Evolutionary conservation across 2,329 filamentous ascomycete species (phyloP).

Genomic region (Calonectria hongkongensis): DNA sequence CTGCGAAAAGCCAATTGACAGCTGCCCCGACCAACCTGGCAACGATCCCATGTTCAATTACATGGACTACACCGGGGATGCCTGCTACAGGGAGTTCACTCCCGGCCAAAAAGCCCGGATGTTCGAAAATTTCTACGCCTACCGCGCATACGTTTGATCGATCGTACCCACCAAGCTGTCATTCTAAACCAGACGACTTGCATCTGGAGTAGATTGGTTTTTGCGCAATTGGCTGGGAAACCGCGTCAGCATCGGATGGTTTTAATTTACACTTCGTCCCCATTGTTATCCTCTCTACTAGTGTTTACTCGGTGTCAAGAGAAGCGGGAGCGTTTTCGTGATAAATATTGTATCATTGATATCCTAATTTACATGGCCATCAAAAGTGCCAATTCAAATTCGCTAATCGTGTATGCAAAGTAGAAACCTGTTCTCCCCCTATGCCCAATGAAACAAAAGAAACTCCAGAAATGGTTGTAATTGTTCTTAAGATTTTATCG

Average conservation of each 20-base stretch:
- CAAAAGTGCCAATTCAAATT: background rate
- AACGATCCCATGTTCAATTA: constrained; percentile 7
- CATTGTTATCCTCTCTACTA: too few species aligned
- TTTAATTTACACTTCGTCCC: too few species aligned
- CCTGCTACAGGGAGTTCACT: constrained; percentile 18
- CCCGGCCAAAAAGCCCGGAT: constrained; percentile 7
- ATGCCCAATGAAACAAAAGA: too few species aligned
- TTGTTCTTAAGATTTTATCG: background rate
- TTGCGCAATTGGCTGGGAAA: background rate
- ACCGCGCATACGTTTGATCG: background rate
- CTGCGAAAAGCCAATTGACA: background rate
- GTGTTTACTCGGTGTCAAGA: too few species aligned
- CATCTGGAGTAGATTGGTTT: background rate
- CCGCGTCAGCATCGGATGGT: too few species aligned
- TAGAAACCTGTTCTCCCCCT: too few species aligned
- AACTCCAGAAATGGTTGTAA: background rate
- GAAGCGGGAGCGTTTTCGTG: too few species aligned
- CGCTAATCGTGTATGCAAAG: too few species aligned
- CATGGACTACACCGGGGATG: constrained; percentile 13
- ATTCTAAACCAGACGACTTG: background rate
- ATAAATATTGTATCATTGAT: background rate
- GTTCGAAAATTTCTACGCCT: constrained; percentile 18
- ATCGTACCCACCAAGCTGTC: background rate
- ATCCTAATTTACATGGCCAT: background rate
- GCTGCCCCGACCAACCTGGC: constrained; percentile 1